Conservation (phyloP, 2,329 filamentous ascomycete species). For the Helminthosporium solani region DNA sequence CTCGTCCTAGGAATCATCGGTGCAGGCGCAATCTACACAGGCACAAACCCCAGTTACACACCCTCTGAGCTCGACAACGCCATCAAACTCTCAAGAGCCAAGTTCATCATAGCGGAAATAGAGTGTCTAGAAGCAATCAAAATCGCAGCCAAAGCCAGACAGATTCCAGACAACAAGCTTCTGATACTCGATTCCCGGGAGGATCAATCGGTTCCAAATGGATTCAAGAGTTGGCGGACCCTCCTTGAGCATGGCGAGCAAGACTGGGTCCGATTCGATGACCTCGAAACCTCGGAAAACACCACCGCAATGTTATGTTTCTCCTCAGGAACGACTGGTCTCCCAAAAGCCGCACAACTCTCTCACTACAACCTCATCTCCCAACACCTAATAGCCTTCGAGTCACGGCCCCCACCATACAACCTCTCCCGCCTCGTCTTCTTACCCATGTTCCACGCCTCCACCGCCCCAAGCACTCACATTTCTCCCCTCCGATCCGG, state of each 20-base stretch:
- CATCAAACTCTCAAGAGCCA: conserved; percentile 36
- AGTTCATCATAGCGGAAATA: conserved; percentile 37
- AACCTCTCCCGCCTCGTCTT: no score
- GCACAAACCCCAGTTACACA: conserved; percentile 43
- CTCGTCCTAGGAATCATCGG: conserved; percentile 31
- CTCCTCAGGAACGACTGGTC: conserved; percentile 26
- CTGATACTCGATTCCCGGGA: no score
- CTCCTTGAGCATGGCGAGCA: conserved; percentile 16
- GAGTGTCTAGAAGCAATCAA: conserved; percentile 29
- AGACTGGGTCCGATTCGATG: conserved; percentile 15
- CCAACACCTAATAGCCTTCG: no score
- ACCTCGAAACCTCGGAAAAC: conserved; percentile 4
- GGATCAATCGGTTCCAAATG: conserved; percentile 44
- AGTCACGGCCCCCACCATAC: no score
- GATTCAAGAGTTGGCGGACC: conserved; percentile 14
- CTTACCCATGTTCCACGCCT: conserved; percentile 23
- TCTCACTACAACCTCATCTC: conserved; percentile 23
- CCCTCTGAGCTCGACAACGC: conserved; percentile 39
- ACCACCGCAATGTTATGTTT: conserved; percentile 22
- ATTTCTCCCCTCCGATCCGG: conserved; percentile 12
- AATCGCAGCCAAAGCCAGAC: conserved; percentile 1
- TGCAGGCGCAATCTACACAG: conserved; percentile 42
- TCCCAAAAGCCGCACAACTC: conserved; percentile 23
- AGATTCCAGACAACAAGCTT: not conserved
- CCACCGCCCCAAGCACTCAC: not conserved